Evolutionary conservation across 2,329 filamentous ascomycete genomes (phyloP), one percentile per base, ranked within the genome.

Genomic region (Tolypocladium endophyticum): DNA sequence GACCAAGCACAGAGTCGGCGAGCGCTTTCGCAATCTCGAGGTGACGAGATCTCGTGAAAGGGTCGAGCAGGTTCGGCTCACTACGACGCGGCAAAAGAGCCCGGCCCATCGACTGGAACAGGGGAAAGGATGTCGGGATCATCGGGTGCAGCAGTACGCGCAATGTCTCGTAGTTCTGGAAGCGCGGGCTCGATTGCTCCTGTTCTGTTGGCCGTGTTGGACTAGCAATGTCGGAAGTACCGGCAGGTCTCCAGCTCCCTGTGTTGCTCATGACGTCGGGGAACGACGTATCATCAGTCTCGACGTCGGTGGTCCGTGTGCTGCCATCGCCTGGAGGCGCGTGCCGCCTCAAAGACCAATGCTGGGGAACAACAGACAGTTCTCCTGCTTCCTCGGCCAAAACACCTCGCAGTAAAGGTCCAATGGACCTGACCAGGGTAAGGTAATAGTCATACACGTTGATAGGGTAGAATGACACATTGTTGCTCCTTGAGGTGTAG

Each of bases 401-500:
- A 61, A 91, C 89, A 58, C 87, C 87, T 50, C 89, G 84, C 64
- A 97, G 82, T 20, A 99, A 76, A 30, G 86, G 86, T 4, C 91
- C 92, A 39, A 97, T 81, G 33, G 86, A 85, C 62, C 85, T 82
- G 30, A 96, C 81, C 43, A 97, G 76, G n/a, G 79, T 75, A 53
- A 85, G 79, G 70, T 96, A 96, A 70, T 90, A 87, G 71, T 97
- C 93, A 38, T 87, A 90, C 28, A 96, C 81, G 68, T 96, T 96
- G 65, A 95, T 82, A 33, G 85, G 82, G 59, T 84, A 85, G 67
- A 97, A 89, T 14, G 87, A 82, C 36, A 85, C 82, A 12, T 77
- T 77, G 57, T 83, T 80, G 33, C 86, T 83, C 60, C 90, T 82
- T 58, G 84, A 82, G 60, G 85, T 84, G 68, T 84, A 86, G 70